Conservation (phyloP, 169 alveolate genomes). For the Plasmodium cynomolgi region DNA sequence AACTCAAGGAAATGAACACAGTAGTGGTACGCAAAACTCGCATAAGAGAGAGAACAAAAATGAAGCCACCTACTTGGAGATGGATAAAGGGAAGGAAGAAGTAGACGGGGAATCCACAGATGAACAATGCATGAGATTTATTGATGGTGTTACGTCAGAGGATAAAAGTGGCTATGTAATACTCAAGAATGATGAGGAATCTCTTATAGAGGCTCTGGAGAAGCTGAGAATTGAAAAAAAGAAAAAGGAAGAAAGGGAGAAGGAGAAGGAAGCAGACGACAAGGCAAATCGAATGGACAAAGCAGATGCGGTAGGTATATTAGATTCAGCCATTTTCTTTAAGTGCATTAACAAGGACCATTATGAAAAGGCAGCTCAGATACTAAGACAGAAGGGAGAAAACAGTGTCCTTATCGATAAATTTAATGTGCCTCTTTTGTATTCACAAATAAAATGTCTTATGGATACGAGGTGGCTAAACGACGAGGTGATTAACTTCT, state of each 20-base stretch:
- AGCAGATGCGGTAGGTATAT: background rate
- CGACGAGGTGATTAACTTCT: conserved; percentile 92
- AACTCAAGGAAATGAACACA: background rate
- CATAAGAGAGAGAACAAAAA: background rate
- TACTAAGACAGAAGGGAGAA: conserved; percentile 37
- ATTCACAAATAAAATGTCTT: conserved; percentile 78
- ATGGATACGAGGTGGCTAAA: conserved; percentile 89
- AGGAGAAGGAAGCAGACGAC: background rate
- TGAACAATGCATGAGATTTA: conserved; percentile 8
- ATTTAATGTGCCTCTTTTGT: conserved; percentile 19
- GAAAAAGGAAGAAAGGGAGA: background rate
- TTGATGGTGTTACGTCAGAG: background rate
- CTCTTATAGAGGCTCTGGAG: conserved; percentile 55
- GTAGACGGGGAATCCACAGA: background rate
- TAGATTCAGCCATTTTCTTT: conserved; percentile 44
- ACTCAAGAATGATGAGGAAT: conserved; percentile 62
- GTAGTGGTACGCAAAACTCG: background rate
- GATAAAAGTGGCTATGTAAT: conserved; percentile 33
- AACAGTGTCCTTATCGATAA: conserved; percentile 30
- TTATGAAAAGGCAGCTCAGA: conserved; percentile 31
- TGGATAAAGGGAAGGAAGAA: background rate
- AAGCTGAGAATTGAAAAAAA: conserved; percentile 42
- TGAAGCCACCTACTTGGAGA: background rate
- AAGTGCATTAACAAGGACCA: conserved; percentile 44
- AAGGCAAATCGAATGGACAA: background rate